Evolutionary conservation across 2,329 filamentous ascomycete species (phyloP), one percentile per base, ranked within the genome.

Genomic region (Diaporthe sp.): DNA sequence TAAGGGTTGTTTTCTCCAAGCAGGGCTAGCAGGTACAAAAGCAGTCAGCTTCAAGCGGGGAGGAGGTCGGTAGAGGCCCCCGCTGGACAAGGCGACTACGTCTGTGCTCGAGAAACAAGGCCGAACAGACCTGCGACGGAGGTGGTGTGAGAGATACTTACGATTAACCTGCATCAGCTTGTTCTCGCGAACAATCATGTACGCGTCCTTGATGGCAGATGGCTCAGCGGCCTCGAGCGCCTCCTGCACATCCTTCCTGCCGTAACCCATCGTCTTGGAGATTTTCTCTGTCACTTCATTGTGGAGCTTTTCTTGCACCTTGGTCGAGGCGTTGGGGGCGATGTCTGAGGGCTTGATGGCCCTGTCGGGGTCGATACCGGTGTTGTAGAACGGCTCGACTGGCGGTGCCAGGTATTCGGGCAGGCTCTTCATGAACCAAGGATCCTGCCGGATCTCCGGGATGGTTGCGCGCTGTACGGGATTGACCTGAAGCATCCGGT

Each of bases 191-290:
- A 99, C 95, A 82, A 99, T 99, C 85, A 98, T 92, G 85, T 98
- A 99, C 1, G 97, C 97, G 84, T 99, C 97, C 85, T 99, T 99
- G 87, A 99, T 98, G 15, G 97, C 96, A 74, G 96, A 98, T 17
- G 97, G 97, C 82, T 99, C 97, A 70, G 97, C 92, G 73, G 95
- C 95, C 80, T 94, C 93, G 76, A 99, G 87, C 30, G 97, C 96
- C 83, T 98, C 97, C 81, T 98, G 94, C 70, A 99, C 96, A 86
- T 99, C 97, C 76, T 93, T 93, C 82, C 94, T 96, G 47, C 94
- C 95, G 82, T 99, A 99, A 75, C 97, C 97, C 96, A 99, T 98
- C 0, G 95, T 98, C 85, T 96, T 97, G 80, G 96, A 97, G 70
- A 99, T 93, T 87, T 98, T 98, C 75, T 96, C 94, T 8, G 97